Evolutionary conservation across 768 basidiomycete genomes (phyloP), one percentile per base, ranked within the genome.

Genomic region (Termitomyces sp.): DNA sequence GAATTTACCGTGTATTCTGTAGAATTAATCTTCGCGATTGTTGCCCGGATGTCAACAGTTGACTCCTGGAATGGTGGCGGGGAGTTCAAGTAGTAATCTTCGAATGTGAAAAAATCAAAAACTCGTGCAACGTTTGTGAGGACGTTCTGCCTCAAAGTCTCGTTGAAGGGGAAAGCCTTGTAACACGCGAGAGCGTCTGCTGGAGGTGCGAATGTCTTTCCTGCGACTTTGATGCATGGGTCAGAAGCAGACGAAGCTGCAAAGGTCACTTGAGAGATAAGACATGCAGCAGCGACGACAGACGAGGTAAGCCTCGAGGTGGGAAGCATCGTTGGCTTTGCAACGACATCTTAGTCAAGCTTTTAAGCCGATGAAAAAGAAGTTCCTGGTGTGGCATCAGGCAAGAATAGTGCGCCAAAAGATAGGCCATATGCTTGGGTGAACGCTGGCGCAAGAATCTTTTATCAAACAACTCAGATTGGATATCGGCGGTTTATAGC

Each of bases 101-200:
- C 80, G 58, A 82, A 83, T 0, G 80, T 82, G 66, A 69, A 82
- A 64, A 83, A 83, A 58, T 80, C 76, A 50, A 81, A 79, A 49
- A 79, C 77, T 28, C 77, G 75, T 35, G 72, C 75, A 52, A 79
- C 72, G 58, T 73, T 73, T 16, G 73, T 73, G 56, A 82, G 66
- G 38, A 81, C 78, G 66, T 83, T 83, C 62, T 80, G 75, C 32
- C 78, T 74, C 14, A 83, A 65, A n/a, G 78, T 81, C 64, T 82
- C 80, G 59, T 80, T 81, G 70, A 82, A 82, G 0, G 80, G 78
- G 63, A 82, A 83, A 12, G 80, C 77, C 67, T 78, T 82, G 64
- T 80, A 69, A 64, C 85, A 86, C 0, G 84, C 80, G 40, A 85
- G 71, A 18, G 78, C 83, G 58, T 83, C 79, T 2, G 77, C 72